Percentiles rank a stretch among this genome's conserved stretches.
These are phyloP conservation scores for Lecanicillium sp. DNA, from an alignment of 2,329 filamentous ascomycete genomes.

Conservation along the genomic window DNA sequence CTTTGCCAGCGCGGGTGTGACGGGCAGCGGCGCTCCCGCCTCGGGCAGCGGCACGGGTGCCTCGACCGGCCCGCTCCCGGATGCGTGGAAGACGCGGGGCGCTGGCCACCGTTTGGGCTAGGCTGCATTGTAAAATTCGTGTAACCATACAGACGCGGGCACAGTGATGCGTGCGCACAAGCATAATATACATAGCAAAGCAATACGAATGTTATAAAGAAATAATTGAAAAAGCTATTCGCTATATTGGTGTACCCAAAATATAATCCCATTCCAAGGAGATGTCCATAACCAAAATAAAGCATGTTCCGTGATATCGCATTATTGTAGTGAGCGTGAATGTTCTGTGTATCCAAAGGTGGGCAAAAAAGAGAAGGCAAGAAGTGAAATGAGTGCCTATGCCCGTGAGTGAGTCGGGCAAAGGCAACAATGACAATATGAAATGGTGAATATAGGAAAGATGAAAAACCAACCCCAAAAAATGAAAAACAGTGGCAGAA, in stretches of 20 bases:
- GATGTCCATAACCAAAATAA: not conserved
- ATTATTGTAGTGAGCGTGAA: not conserved
- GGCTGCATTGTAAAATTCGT: not conserved
- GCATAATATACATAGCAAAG: not conserved
- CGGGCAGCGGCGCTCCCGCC: not conserved
- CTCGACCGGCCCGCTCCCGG: conserved; percentile 45
- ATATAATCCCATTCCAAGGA: not conserved
- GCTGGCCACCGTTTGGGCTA: conserved; percentile 56
- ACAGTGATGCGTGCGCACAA: not conserved
- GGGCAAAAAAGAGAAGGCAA: not conserved
- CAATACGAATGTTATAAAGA: not conserved
- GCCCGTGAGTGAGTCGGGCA: too few relatives aligned
- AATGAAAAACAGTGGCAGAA: too few relatives aligned
- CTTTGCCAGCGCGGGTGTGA: not conserved
- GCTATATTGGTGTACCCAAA: not conserved
- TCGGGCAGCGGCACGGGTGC: conserved; percentile 10
- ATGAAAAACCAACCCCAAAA: too few relatives aligned
- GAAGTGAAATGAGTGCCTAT: too few relatives aligned
- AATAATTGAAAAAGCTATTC: not conserved
- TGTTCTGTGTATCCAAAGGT: conserved; percentile 4
- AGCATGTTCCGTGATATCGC: not conserved
- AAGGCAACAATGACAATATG: too few relatives aligned
- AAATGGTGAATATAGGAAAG: too few relatives aligned
- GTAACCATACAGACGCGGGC: not conserved
- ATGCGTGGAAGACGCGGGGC: conserved; percentile 59